Conservation (phyloP, 2,329 filamentous ascomycete species). For the Thelonectria discophora region DNA sequence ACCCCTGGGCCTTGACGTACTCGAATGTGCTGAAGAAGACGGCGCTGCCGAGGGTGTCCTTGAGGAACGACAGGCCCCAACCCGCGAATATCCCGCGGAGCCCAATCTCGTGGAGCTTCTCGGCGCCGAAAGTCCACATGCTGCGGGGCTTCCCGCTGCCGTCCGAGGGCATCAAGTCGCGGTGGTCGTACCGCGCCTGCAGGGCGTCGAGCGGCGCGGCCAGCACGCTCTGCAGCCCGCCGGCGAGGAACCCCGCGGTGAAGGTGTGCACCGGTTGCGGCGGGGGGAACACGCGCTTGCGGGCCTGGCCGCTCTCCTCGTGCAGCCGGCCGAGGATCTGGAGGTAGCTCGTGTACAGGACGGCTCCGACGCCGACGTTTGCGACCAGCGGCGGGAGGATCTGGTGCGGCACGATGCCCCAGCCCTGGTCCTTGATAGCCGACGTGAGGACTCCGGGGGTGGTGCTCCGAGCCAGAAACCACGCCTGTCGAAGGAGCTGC, state of each 20-base stretch:
- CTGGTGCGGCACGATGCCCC: slow-evolving; percentile 78
- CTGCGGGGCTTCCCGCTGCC: slow-evolving; percentile 59
- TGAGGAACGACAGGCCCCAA: slow-evolving; percentile 73
- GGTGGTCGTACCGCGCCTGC: slow-evolving; percentile 74
- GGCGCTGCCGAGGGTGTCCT: slow-evolving; percentile 74
- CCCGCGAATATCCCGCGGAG: slow-evolving; percentile 77
- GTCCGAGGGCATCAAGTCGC: slow-evolving; percentile 55
- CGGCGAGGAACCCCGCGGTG: slow-evolving; percentile 74
- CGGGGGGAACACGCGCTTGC: slow-evolving; percentile 75
- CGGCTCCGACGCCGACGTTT: slow-evolving; percentile 77
- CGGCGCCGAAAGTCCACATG: slow-evolving; percentile 77
- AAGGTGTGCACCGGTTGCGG: slow-evolving; percentile 71
- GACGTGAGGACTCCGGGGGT: slow-evolving; percentile 75
- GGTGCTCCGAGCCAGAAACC: slow-evolving; percentile 66
- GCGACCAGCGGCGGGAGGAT: slow-evolving; percentile 79
- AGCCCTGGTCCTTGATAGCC: slow-evolving; percentile 74
- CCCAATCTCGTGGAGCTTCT: slow-evolving; percentile 74
- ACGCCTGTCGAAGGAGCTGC: slow-evolving; percentile 51
- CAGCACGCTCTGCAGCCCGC: slow-evolving; percentile 73
- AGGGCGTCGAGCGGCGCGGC: slow-evolving; percentile 81
- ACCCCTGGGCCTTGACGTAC: slow-evolving; percentile 75
- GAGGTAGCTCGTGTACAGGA: slow-evolving; percentile 80
- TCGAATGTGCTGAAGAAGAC: slow-evolving; percentile 81
- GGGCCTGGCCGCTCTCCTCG: slow-evolving; percentile 64
- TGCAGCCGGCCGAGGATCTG: slow-evolving; percentile 73